phyloP scores from a whole-genome alignment of 2,329 filamentous ascomycete genomes.

The Calonectria hongkongensis region DNA sequence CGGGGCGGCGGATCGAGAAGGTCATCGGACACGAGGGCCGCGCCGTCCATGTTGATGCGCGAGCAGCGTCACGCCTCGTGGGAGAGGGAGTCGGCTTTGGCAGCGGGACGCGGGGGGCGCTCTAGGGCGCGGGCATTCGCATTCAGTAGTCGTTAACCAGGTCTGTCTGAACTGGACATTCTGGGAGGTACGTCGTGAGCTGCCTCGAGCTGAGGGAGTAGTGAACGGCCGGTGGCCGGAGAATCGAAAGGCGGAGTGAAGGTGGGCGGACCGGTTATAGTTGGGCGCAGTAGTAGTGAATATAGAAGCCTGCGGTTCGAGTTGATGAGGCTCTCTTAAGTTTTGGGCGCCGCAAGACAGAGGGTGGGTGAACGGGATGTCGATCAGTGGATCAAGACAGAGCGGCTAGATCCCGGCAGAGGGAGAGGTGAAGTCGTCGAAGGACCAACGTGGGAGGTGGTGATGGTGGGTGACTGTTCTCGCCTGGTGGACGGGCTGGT shows the following conservation, averaged over 20 bases:
- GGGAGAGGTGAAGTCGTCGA: constrained; percentile 31
- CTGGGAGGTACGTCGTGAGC: constrained; percentile 50
- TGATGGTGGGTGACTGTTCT: constrained; percentile 39
- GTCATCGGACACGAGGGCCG: constrained; percentile 70
- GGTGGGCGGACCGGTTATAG: constrained; percentile 15
- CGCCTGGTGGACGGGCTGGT: constrained; percentile 30
- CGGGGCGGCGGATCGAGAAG: constrained; percentile 78
- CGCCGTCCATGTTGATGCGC: constrained; percentile 70
- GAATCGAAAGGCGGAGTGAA: constrained; percentile 19
- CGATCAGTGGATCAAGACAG: constrained; percentile 22
- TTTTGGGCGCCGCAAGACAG: constrained; percentile 8
- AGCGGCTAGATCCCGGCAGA: constrained; percentile 18
- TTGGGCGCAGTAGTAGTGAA: constrained; percentile 21
- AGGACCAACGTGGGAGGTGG: constrained; percentile 27
- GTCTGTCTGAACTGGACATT: constrained; percentile 58
- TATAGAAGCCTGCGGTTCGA: constrained; percentile 9
- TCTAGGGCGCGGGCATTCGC: constrained; percentile 53
- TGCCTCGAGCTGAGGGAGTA: constrained; percentile 32
- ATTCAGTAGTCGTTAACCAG: constrained; percentile 54
- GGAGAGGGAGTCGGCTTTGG: constrained; percentile 46
- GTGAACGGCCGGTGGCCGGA: constrained; percentile 20
- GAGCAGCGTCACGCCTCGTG: constrained; percentile 49
- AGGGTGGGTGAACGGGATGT: constrained; percentile 12
- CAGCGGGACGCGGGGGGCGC: constrained; percentile 42
- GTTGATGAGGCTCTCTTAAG: constrained; percentile 33